Base-by-base conservation (phyloP, 192 early-diverging fungal species). In the Coemansia sp. region DNA sequence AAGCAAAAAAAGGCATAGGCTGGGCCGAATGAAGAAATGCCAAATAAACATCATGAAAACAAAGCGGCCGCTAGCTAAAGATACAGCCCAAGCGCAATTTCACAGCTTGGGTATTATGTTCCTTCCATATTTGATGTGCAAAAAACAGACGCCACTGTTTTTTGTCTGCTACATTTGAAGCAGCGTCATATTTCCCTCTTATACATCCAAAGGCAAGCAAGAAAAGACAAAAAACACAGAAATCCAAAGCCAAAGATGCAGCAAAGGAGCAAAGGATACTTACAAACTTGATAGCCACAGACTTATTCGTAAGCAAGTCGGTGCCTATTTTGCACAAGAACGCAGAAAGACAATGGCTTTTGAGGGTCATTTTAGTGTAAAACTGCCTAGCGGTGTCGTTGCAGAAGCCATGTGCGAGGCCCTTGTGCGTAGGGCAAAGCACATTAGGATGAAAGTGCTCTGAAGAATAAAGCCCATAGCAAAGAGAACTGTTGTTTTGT, bases 211-310 rank as follows among this genome's bases (percentile, higher is more conserved):
- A 32, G 32, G 32, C 32, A 32, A 15, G 43, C 1, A 45, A 7
- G 43, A 45, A 45, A 45, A 52, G 21, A 52, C n/a, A n/a, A 52
- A 52, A 52, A 52, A 8, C 51, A 8, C 51, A 52, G 51, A 21
- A 52, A 52, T 52, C 18, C 51, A 18, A 1, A 45, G 8, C 18
- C 49, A 52, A 21, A 19, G 49, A 5, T 7, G 32, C 32, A n/a
- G 37, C 8, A 36, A 41, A 58, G 7, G 6, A 7, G 37, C 15
- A 58, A 40, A 40, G 37, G 56, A 76, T 66, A 78, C 76, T 78
- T 73, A 78, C 76, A 77, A 99, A 99, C 85, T 99, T 99, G 77
- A 99, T 98, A 49, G 95, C 97, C 11, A 97, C 92, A 62, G 90
- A 93, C 73, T 90, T 87, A 75, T 95, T 97, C 76, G 92, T 94